Percentiles rank a stretch among this genome's conserved stretches.
Evolutionary conservation across 805 yeast species (phyloP).

Genomic region (Starmerella vaccinii): DNA sequence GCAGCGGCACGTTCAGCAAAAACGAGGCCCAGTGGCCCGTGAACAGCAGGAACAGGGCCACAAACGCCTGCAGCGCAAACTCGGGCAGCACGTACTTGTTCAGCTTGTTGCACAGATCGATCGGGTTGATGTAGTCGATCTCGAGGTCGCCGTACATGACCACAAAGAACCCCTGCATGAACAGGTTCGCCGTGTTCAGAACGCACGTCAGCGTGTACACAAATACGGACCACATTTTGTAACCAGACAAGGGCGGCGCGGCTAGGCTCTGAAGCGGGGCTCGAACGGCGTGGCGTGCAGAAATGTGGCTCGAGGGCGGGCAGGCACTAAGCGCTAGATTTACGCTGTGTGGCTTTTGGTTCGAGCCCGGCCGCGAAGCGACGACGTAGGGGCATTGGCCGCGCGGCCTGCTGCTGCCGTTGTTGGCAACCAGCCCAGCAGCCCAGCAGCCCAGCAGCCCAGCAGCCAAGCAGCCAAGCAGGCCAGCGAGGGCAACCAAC

Average conservation of each 20-base stretch:
- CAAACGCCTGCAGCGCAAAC: slow-evolving; percentile 60
- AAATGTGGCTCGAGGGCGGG: too few species aligned
- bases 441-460: too few species aligned
- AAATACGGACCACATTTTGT: slow-evolving; percentile 13
- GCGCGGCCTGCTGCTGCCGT: too few species aligned
- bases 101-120: slow-evolving; percentile 86
- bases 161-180: slow-evolving; percentile 19
- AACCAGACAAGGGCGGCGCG: too few species aligned
- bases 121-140: slow-evolving; percentile 29
- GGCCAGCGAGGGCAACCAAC: too few species aligned
- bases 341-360: background rate
- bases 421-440: too few species aligned
- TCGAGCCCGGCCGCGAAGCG: background rate
- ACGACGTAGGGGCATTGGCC: background rate
- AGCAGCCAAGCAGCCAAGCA: too few species aligned
- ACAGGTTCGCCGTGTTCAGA: slow-evolving; percentile 13
- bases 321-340: too few species aligned
- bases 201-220: slow-evolving; percentile 8
- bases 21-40: slow-evolving; percentile 92
- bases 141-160: slow-evolving; percentile 20
- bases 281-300: too few species aligned
- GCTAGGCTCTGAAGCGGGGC: too few species aligned
- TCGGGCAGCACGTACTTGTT: slow-evolving; percentile 82
- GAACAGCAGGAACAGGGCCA: slow-evolving; percentile 59
- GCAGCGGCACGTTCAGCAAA: slow-evolving; percentile 71